Evolutionary conservation across 495 filamentous ascomycete genomes (phyloP), one percentile per base, ranked within the genome.

Genomic region (Annulohypoxylon maeteangense): DNA sequence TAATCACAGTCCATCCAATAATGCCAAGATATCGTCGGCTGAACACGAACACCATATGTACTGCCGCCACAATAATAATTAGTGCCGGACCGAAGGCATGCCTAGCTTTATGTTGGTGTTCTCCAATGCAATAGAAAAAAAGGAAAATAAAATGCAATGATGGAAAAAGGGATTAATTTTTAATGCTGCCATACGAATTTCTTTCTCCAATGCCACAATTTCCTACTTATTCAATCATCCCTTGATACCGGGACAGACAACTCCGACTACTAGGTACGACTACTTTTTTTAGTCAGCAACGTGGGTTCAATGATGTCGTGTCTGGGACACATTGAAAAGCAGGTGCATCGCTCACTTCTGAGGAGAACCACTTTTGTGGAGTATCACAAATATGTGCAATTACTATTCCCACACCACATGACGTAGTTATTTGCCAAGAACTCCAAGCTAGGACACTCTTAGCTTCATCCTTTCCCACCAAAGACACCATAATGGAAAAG

Each of bases 201-300:
- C 40, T 51, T 25, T 65, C 27, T 59, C 20, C 47, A 56, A 50
- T 62, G 50, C 32, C 23, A 59, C 57, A 38, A 58, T 36, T 62
- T 59, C 22, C 25, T 51, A 68, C 65, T 62, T 69, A 63, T 59
- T 73, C 70, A 73, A 48, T 73, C 70, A 72, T 73, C 70, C 70
- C 70, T 73, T 73, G 70, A 73, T 65, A 73, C 70, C 70, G 70
- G 70, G 62, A 68, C 61, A 66, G 56, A 62, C 42, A 69, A 59
- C 56, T 69, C 70, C 70, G 70, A 57, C 62, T 57, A 29, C 20
- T 44, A 47, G 16, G 7, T 47, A 10, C 45, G 29, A 4, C 53
- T 20, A 44, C 40, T 18, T 44, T 44, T 57, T 73, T 67, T 56
- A 68, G 47, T 68, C 62, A 50, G 45, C 53, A 59, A 51, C 60